Base-by-base conservation (phyloP, 2,329 filamentous ascomycete species). In the Zalaria sp. region DNA sequence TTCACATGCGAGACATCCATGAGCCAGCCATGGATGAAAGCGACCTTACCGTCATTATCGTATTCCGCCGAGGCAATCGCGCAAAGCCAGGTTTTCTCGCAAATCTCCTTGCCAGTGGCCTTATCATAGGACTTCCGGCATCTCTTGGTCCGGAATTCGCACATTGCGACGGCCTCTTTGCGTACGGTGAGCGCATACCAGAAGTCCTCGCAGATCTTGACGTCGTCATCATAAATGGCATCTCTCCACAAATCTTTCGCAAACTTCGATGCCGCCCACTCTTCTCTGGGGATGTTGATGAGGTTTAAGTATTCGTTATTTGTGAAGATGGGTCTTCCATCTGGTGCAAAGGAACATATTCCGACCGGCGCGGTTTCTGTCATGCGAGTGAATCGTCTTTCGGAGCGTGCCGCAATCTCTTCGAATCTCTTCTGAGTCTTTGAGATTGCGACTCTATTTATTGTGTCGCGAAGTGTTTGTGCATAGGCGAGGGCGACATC, bases 291-390 rank as follows among this genome's bases (percentile, higher is more conserved):
- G 6, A 49, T 41, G 3, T 49, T 50, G 7, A 63, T 54, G 35
- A 64, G 53, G 1, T 60, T 55, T 27, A 53, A 56, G 53, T 62
- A 67, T 3, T 55, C 51, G 37, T 65, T 55, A 38, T 67, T 67
- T 5, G 60, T 52, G 44, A 66, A 64, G 0, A 60, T 51, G 9
- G 60, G 58, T 5, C 47, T 49, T 2, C 64, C 62, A 11, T 52
- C 41, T 4, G 53, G 43, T 11, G 56, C 53, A 31, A 61, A 53
- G 32, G 58, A 58, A 39, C 59, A 66, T 40, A 67, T 67, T 2
- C 57, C 63, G 3, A 64, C 54, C 3, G 63, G 61, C 4, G 59
- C 52, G 4, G 57, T 50, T 34, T 60, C 56, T 3, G 63, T 61
- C 47, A 66, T 60, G 4, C 59, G 50, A 11, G 59, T 54, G 37